Evolutionary conservation across 129 eudicot genomes (phyloP), one percentile per base, ranked within the genome.

Genomic region (Heracleum sosnowskyi): DNA sequence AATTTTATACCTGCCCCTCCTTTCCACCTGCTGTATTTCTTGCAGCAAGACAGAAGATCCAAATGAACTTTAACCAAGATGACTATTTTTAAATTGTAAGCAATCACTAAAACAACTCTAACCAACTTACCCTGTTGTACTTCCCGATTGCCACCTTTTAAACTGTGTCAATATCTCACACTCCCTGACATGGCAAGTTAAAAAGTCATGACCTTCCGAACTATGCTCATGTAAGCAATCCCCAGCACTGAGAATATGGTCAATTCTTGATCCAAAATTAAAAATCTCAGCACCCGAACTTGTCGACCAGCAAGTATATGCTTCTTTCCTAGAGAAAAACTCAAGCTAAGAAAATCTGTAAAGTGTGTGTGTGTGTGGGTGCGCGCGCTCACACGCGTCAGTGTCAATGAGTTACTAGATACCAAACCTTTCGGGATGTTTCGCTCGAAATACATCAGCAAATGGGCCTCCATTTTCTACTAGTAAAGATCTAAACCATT

Each of bases 221-320:
- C 78, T 87, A 64, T 79, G 69, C 47, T 81, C 79, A 80, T 95
- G 99, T 66, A 95, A 83, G 86, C 99, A 95, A 77, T 86, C 79
- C 22, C 97, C 96, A 86, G 90, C 86, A 77, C 84, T 77, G 81
- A 95, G 81, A 78, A 95, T 90, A 84, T 90, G 99, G 81, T 95
- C 99, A 87, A 95, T 95, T 80, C 99, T 90, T 76, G 96, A 81
- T 41, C 99, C 99, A 79, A 68, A 95, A 79, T 95, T 92, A 83
- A 95, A 95, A 76, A 83, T 84, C 81, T 95, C 99, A 15, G 96
- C 97, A 76, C 99, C 99, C 36, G 91, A 87, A 84, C 79, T 91
- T 37, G 90, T 85, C 12, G 99, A 79, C 99, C 99, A 95, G 85
- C 96, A 90, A 13, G 99, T 92, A 82, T 86, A 95, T 60, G 99